Conservation (phyloP, 139 green algal species). For the Dunaliella sp. region DNA sequence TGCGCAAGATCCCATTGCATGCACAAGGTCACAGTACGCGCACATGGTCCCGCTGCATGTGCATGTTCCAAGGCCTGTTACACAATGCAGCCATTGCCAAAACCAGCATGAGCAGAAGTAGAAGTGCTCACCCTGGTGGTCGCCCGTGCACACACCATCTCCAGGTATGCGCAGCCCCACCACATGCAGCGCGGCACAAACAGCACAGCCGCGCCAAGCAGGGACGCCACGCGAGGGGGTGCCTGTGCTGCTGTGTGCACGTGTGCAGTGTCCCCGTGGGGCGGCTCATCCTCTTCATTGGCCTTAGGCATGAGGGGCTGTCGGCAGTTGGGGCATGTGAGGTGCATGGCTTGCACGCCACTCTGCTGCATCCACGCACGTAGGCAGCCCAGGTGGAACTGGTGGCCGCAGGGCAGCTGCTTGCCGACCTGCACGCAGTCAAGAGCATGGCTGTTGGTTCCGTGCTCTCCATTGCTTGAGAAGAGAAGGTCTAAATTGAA, state of each 20-base stretch:
- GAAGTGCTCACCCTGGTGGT: background rate
- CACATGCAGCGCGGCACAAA: background rate
- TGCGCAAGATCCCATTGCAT: too few relatives aligned
- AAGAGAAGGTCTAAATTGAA: too few relatives aligned
- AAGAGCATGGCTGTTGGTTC: slow-evolving; percentile 42
- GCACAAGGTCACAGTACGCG: too few relatives aligned
- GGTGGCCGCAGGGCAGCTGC: slow-evolving; percentile 47
- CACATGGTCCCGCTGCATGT: too few relatives aligned
- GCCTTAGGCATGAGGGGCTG: slow-evolving; percentile 20
- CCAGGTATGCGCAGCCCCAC: too few relatives aligned
- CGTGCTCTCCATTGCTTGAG: background rate
- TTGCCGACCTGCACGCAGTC: slow-evolving; percentile 18
- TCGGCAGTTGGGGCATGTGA: slow-evolving; percentile 60
- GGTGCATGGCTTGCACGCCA: slow-evolving; percentile 32
- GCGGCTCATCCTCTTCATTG: background rate
- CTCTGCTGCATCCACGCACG: slow-evolving; percentile 64
- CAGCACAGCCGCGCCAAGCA: background rate
- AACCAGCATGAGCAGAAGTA: too few relatives aligned
- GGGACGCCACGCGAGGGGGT: too few relatives aligned
- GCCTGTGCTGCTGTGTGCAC: background rate
- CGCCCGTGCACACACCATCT: background rate
- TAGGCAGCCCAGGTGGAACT: slow-evolving; percentile 62
- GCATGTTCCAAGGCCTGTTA: too few relatives aligned
- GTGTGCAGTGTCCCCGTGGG: background rate
- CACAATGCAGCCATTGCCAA: too few relatives aligned